Percentiles rank a stretch among this genome's conserved stretches.
Evolutionary conservation across 1,139 yeast genomes (phyloP).

Genomic region (Geotrichum citri-aurantii): DNA sequence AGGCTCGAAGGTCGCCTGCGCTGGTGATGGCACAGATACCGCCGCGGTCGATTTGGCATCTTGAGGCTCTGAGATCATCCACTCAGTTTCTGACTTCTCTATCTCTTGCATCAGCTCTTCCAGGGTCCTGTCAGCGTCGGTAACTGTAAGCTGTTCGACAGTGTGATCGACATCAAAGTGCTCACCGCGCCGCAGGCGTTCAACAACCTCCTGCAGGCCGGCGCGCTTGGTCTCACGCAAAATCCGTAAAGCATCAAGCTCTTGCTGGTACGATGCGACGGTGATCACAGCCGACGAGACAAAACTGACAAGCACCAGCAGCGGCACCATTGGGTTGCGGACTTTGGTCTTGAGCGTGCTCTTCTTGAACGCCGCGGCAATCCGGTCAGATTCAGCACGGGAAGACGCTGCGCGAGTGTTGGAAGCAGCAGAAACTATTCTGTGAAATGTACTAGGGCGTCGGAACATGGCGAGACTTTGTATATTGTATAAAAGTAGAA

Average conservation of each 20-base stretch:
- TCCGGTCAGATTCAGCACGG: slow-evolving; percentile 1
- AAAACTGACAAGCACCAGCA: slow-evolving; percentile 14
- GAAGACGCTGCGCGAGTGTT: neutral
- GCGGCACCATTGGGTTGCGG: slow-evolving; percentile 17
- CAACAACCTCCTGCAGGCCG: slow-evolving; percentile 3
- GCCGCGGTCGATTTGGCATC: neutral
- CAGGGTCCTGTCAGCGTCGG: slow-evolving; percentile 16
- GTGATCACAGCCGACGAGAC: slow-evolving; percentile 17
- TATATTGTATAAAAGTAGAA: neutral
- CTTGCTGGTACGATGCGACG: slow-evolving; percentile 16
- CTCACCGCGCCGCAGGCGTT: slow-evolving; percentile 7
- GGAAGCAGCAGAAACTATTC: neutral
- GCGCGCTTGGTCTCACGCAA: slow-evolving; percentile 5
- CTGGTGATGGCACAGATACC: neutral
- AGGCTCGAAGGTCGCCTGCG: neutral
- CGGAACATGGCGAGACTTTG: neutral
- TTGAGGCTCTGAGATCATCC: slow-evolving; percentile 17
- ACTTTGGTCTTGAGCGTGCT: slow-evolving; percentile 10
- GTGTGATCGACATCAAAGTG: slow-evolving; percentile 12
- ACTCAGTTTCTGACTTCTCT: slow-evolving; percentile 17
- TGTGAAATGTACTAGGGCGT: neutral
- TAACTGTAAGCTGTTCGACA: slow-evolving; percentile 4
- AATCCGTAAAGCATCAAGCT: slow-evolving; percentile 5
- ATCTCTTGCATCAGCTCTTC: slow-evolving; percentile 18
- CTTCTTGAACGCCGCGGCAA: slow-evolving; percentile 13